Evolutionary conservation across 2,329 filamentous ascomycete genomes (phyloP).

Genomic region (Alternaria novae-zelandiae): DNA sequence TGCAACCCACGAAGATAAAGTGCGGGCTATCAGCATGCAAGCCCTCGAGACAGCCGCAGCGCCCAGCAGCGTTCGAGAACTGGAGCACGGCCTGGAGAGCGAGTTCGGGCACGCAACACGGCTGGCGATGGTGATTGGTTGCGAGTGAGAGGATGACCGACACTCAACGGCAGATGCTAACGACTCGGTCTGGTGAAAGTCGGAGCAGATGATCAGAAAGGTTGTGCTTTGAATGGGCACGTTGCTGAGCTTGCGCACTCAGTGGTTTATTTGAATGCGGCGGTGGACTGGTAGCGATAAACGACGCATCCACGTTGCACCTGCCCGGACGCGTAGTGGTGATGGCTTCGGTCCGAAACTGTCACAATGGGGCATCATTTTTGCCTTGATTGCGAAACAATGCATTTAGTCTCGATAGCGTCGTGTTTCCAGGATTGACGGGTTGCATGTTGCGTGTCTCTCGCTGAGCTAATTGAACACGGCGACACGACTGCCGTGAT

Average conservation of each 20-base stretch:
- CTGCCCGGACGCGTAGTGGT: not conserved
- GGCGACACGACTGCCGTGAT: not conserved
- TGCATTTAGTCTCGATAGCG: not conserved
- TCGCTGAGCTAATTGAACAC: not conserved
- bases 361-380: not conserved
- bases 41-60: not conserved
- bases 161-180: not conserved
- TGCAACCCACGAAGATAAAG: not conserved
- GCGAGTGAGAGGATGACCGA: not conserved
- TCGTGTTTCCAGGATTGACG: not conserved
- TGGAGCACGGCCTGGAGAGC: slow-evolving; percentile 5
- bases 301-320: not conserved
- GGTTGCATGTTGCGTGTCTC: not conserved
- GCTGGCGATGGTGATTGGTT: slow-evolving; percentile 10
- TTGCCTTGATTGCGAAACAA: not conserved
- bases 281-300: not conserved
- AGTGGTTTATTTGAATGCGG: slow-evolving; percentile 3
- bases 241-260: slow-evolving; percentile 2
- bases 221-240: not conserved
- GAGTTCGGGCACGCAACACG: slow-evolving; percentile 13
- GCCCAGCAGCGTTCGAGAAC: not conserved
- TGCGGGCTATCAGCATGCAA: not conserved
- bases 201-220: slow-evolving; percentile 1
- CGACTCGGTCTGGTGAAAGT: not conserved
- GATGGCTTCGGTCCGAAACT: not conserved